Conservation (phyloP, 208 protist species). For the Angomonas deanei region DNA sequence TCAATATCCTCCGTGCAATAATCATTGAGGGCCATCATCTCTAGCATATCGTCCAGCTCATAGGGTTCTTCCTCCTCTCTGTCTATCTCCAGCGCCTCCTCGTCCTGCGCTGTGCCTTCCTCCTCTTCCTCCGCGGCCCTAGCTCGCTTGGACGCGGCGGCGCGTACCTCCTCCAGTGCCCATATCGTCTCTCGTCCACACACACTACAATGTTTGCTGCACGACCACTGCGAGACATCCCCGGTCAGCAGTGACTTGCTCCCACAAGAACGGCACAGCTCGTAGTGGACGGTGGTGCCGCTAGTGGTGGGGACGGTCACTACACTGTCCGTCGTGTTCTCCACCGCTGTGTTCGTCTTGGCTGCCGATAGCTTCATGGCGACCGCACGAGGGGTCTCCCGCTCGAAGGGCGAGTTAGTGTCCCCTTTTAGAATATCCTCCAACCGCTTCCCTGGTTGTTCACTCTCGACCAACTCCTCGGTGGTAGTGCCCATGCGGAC, state of each 20-base stretch:
- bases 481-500: constrained; percentile 73
- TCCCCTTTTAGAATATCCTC: constrained; percentile 49
- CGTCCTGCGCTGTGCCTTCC: neutral
- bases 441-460: constrained; percentile 11
- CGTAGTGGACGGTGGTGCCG: constrained; percentile 10
- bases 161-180: constrained; percentile 41
- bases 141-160: neutral
- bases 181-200: constrained; percentile 71
- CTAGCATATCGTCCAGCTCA: constrained; percentile 63
- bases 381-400: neutral
- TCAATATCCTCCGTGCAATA: constrained; percentile 60
- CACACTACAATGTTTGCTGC: constrained; percentile 57
- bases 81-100: constrained; percentile 15
- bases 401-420: neutral
- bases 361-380: constrained; percentile 2
- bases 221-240: constrained; percentile 53
- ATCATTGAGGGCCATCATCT: constrained; percentile 78
- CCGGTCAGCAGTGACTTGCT: constrained; percentile 32
- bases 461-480: constrained; percentile 49
- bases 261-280: constrained; percentile 64
- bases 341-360: neutral
- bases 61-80: constrained; percentile 40
- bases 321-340: neutral
- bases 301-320: neutral
- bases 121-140: neutral